These are phyloP conservation scores for Capsicum baccatum DNA, from an alignment of 257 asterid species.

Conservation along the genomic window DNA sequence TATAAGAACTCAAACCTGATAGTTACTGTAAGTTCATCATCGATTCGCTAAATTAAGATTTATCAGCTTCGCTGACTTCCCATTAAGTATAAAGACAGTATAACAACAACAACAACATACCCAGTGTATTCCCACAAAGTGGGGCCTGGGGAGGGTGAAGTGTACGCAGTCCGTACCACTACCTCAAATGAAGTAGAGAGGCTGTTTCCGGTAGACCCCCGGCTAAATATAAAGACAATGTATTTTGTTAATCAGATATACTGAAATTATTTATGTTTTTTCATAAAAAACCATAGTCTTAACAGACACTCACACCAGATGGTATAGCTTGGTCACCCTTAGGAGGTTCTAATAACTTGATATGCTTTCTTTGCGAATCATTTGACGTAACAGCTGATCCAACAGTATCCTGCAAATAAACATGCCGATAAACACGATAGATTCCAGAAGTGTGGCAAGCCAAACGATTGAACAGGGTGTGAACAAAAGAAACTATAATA, in stretches of 20 bases:
- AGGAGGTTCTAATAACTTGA: constrained; percentile 32
- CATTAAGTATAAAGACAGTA: constrained; percentile 10
- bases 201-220: too few species aligned
- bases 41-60: not conserved
- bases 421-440: constrained; percentile 5
- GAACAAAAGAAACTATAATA: not conserved
- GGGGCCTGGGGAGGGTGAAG: too few species aligned
- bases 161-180: too few species aligned
- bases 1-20: constrained; percentile 15
- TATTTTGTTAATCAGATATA: not conserved
- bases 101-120: too few species aligned
- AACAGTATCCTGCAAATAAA: constrained; percentile 28
- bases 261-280: constrained; percentile 22
- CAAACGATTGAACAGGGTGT: not conserved
- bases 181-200: too few species aligned
- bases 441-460: not conserved
- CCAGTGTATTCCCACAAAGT: too few species aligned
- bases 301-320: constrained; percentile 36
- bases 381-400: constrained; percentile 27
- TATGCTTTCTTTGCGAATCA: constrained; percentile 22
- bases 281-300: not conserved
- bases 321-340: constrained; percentile 28
- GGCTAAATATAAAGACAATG: not conserved
- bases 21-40: constrained; percentile 4
- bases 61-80: not conserved